Base-by-base conservation (phyloP, 768 basidiomycete species). In the Phanerochaete sordida region DNA sequence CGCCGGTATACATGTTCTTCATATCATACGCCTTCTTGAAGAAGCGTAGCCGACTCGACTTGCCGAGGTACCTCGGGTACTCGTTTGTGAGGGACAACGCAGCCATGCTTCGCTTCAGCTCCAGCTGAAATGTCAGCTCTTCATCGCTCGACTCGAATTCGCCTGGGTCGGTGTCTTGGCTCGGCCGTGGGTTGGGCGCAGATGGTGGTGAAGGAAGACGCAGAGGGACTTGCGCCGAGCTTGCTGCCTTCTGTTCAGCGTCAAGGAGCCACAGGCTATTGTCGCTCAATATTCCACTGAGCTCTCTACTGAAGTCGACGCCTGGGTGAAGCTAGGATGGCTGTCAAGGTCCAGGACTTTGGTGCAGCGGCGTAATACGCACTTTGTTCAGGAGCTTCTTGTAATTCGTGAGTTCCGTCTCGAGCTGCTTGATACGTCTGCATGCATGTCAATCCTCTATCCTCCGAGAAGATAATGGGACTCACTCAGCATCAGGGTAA, bases 391-490 rank as follows among this genome's bases (percentile, higher is more conserved):
- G 50, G 1, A 69, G 50, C 48, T 64, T 62, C 55, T 67, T 64
- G 61, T 65, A 62, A 43, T 65, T 69, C 54, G 61, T 61, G 1
- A 69, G 44, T 15, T 65, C 58, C 6, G 46, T 58, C 33, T 69
- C 66, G 6, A 69, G 62, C 11, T 60, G 33, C 46, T 67, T 59
- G 12, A 67, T 64, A 47, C 66, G 62, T 13, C 68, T 69, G 27
- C 19, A 28, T 13, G 2, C 13, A 8, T 16, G 50, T 51, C n/a
- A 31, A 21, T 19, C 26, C 1, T n/a, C 7, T 5, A 47, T 5
- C 6, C 26, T 48, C 7, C 1, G 2, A 48, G n/a, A 23, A 11
- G 2, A 31, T 15, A 19, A 16, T 4, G n/a, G 11, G 30, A 51
- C 61, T 24, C 37, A 59, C 58, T 60, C 62, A 35, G 59, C 48